phyloP scores from a whole-genome alignment of 306 rosid species.

The Castanopsis chinensis region DNA sequence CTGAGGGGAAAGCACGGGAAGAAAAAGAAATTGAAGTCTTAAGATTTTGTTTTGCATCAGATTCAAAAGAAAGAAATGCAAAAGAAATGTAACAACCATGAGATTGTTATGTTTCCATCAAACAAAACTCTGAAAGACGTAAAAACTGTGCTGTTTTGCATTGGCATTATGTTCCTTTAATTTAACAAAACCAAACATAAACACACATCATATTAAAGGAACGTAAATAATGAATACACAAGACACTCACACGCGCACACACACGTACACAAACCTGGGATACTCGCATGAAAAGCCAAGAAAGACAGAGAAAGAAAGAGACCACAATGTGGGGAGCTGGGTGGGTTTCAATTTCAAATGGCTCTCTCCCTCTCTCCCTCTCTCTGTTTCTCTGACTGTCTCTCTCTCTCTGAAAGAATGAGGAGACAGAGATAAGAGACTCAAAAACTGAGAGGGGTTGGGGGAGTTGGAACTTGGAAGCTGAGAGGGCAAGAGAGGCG shows the following conservation, averaged over 20 bases:
- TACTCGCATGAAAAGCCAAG: background rate
- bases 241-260: background rate
- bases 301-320: background rate
- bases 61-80: background rate
- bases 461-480: background rate
- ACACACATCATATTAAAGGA: background rate
- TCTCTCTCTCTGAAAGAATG: background rate
- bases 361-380: background rate
- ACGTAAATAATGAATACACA: background rate
- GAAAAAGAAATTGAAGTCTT: background rate
- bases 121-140: too few species aligned
- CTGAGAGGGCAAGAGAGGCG: background rate
- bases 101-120: background rate
- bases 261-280: background rate
- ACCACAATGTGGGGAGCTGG: background rate
- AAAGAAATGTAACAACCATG: background rate
- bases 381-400: background rate
- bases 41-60: background rate
- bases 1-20: background rate
- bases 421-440: background rate
- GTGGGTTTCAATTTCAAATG: background rate
- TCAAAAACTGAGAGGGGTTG: background rate
- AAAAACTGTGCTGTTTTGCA: too few species aligned
- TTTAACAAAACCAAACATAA: too few species aligned
- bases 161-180: too few species aligned